Percentiles rank a stretch among this genome's conserved stretches.
Conservation (phyloP, 2,329 filamentous ascomycete genomes). For the Pseudogymnoascus sp. region DNA sequence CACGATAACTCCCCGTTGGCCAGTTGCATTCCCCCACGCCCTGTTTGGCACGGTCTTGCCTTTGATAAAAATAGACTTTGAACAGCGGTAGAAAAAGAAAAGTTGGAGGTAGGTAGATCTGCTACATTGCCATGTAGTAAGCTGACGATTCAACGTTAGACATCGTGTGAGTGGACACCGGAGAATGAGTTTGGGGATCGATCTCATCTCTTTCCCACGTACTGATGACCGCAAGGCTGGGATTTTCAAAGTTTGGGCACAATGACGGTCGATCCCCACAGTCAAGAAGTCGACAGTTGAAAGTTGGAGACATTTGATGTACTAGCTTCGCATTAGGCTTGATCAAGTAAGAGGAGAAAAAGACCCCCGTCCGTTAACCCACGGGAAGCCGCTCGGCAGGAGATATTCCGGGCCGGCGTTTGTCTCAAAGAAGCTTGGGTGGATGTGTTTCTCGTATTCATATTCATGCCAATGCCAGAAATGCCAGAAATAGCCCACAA, state of each 20-base stretch:
- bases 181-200: neutral
- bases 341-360: neutral
- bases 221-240: neutral
- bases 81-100: neutral
- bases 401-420: neutral
- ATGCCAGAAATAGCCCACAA: neutral
- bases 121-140: neutral
- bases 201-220: constrained; percentile 1
- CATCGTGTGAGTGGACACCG: neutral
- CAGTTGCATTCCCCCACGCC: neutral
- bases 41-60: neutral
- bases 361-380: neutral
- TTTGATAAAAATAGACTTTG: constrained; percentile 5
- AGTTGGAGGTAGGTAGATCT: neutral
- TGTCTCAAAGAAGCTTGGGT: neutral
- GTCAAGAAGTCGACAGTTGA: neutral
- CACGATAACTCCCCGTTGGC: neutral
- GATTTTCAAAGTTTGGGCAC: constrained; percentile 10
- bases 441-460: neutral
- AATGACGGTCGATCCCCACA: constrained; percentile 17
- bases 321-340: neutral
- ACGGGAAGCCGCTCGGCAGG: neutral
- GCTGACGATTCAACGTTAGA: neutral
- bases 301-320: neutral
- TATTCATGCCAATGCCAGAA: neutral